Evolutionary conservation across 2,329 filamentous ascomycete species (phyloP), one percentile per base, ranked within the genome.

Genomic region (Zarea fungicola): DNA sequence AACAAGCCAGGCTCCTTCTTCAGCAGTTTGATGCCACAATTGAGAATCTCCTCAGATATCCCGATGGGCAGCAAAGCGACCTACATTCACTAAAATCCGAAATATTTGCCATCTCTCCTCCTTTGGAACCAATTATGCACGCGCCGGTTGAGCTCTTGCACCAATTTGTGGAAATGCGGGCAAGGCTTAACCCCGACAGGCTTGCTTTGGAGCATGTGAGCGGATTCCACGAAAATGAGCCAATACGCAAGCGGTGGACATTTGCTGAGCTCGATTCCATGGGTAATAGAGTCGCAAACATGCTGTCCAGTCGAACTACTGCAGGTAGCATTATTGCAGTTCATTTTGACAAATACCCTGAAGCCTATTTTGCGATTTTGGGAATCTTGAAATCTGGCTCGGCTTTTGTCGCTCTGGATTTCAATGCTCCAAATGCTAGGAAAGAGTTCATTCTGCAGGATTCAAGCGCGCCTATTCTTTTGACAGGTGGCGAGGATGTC

Each of bases 331-430:
- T 91, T 5, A 73, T 95, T 19, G 88, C 82, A 0, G 76, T 92
- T 8, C 89, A 86, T 60, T 95, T 95, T 58, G 82, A 89, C 49
- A 95, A 95, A 61, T 91, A 85, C 52, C 84, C 89, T 0, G 85
- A 92, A 60, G 89, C 89, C 0, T 91, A 88, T 31, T 88, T 93
- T 58, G 78, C 85, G 0, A 90, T 95, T 32, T 70, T 95, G 2
- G 89, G 89, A 1, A 84, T 93, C 47, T 68, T 95, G 26, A 95
- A 95, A 62, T 81, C 85, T 6, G 89, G 89, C 0, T 91, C 85
- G 60, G 80, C 85, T 1, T 95, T 91, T 63, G 75, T 95, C 14
- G 88, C 89, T 0, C 74, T 95, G 9, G 89, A 95, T 60, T 84
- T 87, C 0, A 77, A 76, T 1, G 85, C 89, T 0, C 89, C 89